Conservation (phyloP, 257 asterid species). For the Nicotiana obtusifolia region DNA sequence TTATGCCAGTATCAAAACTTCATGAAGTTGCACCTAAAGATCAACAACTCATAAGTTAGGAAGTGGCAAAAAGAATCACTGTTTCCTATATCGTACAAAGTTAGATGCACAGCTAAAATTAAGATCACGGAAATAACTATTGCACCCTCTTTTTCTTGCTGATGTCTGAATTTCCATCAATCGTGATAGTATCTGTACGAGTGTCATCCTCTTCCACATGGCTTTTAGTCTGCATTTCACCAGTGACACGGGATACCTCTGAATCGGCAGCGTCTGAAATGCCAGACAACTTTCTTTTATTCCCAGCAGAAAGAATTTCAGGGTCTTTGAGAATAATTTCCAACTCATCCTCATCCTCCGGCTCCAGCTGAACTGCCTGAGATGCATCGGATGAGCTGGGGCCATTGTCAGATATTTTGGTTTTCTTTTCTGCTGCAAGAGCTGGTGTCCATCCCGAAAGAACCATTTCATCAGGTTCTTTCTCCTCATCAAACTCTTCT, state of each 20-base stretch:
- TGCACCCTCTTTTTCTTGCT: conserved; percentile 45
- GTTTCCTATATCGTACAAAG: conserved; percentile 38
- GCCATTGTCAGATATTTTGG: conserved; percentile 43
- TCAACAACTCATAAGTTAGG: conserved; percentile 22
- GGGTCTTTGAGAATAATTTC: conserved; percentile 33
- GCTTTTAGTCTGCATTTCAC: conserved; percentile 31
- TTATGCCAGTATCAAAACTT: conserved; percentile 35
- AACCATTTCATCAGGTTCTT: conserved; percentile 90
- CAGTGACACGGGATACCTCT: conserved; percentile 12
- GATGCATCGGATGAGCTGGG: conserved; percentile 59
- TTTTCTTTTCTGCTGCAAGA: conserved; percentile 39
- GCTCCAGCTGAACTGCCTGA: conserved; percentile 25
- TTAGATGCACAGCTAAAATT: conserved; percentile 25
- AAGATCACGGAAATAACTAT: conserved; percentile 17
- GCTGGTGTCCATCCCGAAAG: conserved; percentile 82
- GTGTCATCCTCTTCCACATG: conserved; percentile 33
- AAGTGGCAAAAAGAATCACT: conserved; percentile 38
- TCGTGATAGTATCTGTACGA: conserved; percentile 33
- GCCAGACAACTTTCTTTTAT: conserved; percentile 60
- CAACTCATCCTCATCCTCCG: conserved; percentile 55
- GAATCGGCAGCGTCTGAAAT: conserved; percentile 18
- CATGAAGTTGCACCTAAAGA: conserved; percentile 25
- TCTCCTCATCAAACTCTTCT: conserved; percentile 88
- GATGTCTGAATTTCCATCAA: conserved; percentile 32
- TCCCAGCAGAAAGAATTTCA: conserved; percentile 25